Evolutionary conservation across 148 eudicot species (phyloP).

Genomic region (Chenopodium album): DNA sequence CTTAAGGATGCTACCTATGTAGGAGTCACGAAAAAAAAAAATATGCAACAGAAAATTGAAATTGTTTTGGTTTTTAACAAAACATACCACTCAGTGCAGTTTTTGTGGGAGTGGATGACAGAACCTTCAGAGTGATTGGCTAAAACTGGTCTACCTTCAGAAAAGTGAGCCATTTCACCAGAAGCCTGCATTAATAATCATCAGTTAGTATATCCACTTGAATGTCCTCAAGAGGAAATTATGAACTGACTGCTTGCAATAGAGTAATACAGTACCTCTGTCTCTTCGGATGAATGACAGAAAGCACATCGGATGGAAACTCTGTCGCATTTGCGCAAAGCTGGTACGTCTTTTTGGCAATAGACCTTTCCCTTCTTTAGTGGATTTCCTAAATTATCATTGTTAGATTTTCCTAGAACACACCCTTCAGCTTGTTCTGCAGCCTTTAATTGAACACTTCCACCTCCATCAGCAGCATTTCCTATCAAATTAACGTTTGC

Average conservation of each 20-base stretch:
- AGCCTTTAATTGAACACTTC: slow-evolving; percentile 14
- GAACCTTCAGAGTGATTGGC: slow-evolving; percentile 42
- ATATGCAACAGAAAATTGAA: not conserved
- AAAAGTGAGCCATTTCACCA: slow-evolving; percentile 69
- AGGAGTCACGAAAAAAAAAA: not conserved
- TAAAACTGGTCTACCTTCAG: slow-evolving; percentile 63
- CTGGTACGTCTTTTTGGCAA: slow-evolving; percentile 18
- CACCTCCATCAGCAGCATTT: slow-evolving; percentile 21
- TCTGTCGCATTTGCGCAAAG: slow-evolving; percentile 50
- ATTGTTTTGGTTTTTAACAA: not conserved
- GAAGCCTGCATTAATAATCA: slow-evolving; percentile 48
- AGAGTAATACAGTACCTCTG: slow-evolving; percentile 45
- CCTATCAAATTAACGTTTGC: slow-evolving; percentile 25
- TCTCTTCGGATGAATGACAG: slow-evolving; percentile 67
- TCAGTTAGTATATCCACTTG: not conserved
- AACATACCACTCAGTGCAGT: slow-evolving; percentile 80
- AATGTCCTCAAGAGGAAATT: not conserved
- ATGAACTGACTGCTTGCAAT: not conserved
- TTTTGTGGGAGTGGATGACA: slow-evolving; percentile 67
- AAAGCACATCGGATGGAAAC: slow-evolving; percentile 57
- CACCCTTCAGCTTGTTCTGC: slow-evolving; percentile 28
- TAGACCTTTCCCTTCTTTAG: slow-evolving; percentile 13
- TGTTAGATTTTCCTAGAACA: slow-evolving; percentile 9
- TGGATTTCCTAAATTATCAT: not conserved
- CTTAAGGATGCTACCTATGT: not conserved